These are phyloP conservation scores for Pelagomonas calceolata DNA, from an alignment of 108 stramenopile genomes.

Conservation along the genomic window DNA sequence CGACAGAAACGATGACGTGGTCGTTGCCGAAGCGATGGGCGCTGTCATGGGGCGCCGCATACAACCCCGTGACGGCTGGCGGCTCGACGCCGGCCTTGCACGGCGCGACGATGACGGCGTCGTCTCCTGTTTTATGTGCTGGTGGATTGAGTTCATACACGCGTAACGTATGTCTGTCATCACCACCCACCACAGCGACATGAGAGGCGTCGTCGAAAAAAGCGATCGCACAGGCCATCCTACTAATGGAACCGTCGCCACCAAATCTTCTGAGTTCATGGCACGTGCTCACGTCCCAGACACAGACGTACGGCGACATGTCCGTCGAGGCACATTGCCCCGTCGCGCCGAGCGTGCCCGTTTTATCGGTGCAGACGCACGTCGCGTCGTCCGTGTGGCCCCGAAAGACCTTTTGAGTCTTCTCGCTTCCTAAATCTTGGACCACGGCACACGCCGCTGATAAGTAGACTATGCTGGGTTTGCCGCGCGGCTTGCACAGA, in stretches of 20 bases:
- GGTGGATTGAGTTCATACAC: slow-evolving; percentile 2
- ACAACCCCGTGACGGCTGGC: not conserved
- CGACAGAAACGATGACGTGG: not conserved
- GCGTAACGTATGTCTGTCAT: slow-evolving; percentile 7
- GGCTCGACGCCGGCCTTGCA: not conserved
- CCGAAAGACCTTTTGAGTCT: slow-evolving; percentile 9
- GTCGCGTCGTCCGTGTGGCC: slow-evolving; percentile 14
- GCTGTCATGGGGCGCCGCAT: not conserved
- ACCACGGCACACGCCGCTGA: slow-evolving; percentile 10
- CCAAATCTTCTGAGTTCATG: slow-evolving; percentile 1
- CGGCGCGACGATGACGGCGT: not conserved
- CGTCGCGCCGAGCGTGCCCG: slow-evolving; percentile 6
- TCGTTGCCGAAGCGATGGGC: not conserved
- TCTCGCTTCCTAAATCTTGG: slow-evolving; percentile 2
- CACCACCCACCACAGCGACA: slow-evolving; percentile 9
- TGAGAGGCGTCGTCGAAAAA: slow-evolving; percentile 5
- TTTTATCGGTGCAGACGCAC: not conserved
- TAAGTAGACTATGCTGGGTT: slow-evolving; percentile 5
- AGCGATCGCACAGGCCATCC: slow-evolving; percentile 6
- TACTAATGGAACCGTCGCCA: slow-evolving; percentile 6
- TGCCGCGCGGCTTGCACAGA: not conserved
- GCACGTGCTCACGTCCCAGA: slow-evolving; percentile 2
- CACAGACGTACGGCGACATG: slow-evolving; percentile 9
- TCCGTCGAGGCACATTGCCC: slow-evolving; percentile 7
- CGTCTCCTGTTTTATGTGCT: too few species aligned